These are phyloP conservation scores for Calocybe gangraenosa DNA, from an alignment of 768 basidiomycete genomes.

Conservation along the genomic window DNA sequence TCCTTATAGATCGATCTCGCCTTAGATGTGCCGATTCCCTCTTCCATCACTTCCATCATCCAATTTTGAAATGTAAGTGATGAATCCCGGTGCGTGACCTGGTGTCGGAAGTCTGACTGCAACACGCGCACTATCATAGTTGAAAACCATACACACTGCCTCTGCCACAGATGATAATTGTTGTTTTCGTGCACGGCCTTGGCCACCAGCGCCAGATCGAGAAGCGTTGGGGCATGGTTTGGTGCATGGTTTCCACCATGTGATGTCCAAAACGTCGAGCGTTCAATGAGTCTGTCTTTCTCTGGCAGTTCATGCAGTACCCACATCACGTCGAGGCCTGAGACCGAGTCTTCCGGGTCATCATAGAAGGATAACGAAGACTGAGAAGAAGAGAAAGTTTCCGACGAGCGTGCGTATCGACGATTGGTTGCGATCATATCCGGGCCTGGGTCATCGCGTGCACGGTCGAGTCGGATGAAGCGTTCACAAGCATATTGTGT, in stretches of 20 bases:
- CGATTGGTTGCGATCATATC: not conserved
- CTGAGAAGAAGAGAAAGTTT: conserved; percentile 5
- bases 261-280: conserved; percentile 7
- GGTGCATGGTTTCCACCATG: conserved; percentile 3
- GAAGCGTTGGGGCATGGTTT: conserved; percentile 11
- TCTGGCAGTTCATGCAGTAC: conserved; percentile 12
- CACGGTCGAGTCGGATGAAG: conserved; percentile 11
- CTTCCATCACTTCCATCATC: conserved; percentile 8
- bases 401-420: conserved; percentile 2
- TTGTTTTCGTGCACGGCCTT: conserved; percentile 14
- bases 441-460: conserved; percentile 6
- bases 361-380: conserved; percentile 10
- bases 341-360: not conserved
- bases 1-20: conserved; percentile 9
- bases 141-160: conserved; percentile 16
- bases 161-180: conserved; percentile 10
- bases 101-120: conserved; percentile 12
- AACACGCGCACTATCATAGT: conserved; percentile 10
- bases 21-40: conserved; percentile 2
- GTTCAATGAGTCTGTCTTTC: conserved; percentile 8
- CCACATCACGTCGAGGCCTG: conserved; percentile 8
- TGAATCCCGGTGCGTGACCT: conserved; percentile 10
- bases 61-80: conserved; percentile 10
- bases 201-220: conserved; percentile 12
- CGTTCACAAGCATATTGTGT: conserved; percentile 12